Evolutionary conservation across 306 rosid species (phyloP), one percentile per base, ranked within the genome.

Genomic region (Cercis canadensis): DNA sequence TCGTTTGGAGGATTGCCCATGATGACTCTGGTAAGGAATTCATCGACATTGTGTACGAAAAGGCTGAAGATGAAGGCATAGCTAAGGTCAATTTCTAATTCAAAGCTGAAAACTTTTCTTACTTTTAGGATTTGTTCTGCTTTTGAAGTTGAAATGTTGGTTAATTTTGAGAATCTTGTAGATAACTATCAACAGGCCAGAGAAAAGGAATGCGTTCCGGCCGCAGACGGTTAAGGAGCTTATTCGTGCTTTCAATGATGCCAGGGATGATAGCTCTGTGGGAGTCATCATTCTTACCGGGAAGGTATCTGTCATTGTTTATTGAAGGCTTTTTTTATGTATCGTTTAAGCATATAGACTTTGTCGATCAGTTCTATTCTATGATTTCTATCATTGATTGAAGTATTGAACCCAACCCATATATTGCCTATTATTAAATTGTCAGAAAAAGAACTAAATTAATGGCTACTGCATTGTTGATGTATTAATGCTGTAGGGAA

Each of bases 271-370:
- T 68, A 66, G 73, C 44, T 82, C 90, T 16, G 24, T 93, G n/a
- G 98, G 98, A 33, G 96, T 87, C 50, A 82, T 93, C 65, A 81
- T 93, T 84, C 82, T 93, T 39, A 87, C 96, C 0, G 96, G 97
- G 53, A 90, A 73, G 90, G 98, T 93, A 57, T 16, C 18, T 29
- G 1, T 8, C 31, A 40, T 0, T 49, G 3, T 24, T 21, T 10
- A 24, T 24, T 24, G 29, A 24, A 24, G 29, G 29, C 39, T 31
- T 37, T 8, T 19, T 33, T 21, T 34, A 5, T 54, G 13, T 39
- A 19, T n/a, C 12, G 17, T 14, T 41, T 12, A 16, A n/a, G 12
- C 36, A 14, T 29, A 8, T 46, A 11, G 6, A 21, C 47, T 12
- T 21, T 57, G 13, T 18, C 34, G 3, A 11, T 34, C 33, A 31